Conservation (phyloP, 2,329 filamentous ascomycete species). For the Alternaria ventricosa region DNA sequence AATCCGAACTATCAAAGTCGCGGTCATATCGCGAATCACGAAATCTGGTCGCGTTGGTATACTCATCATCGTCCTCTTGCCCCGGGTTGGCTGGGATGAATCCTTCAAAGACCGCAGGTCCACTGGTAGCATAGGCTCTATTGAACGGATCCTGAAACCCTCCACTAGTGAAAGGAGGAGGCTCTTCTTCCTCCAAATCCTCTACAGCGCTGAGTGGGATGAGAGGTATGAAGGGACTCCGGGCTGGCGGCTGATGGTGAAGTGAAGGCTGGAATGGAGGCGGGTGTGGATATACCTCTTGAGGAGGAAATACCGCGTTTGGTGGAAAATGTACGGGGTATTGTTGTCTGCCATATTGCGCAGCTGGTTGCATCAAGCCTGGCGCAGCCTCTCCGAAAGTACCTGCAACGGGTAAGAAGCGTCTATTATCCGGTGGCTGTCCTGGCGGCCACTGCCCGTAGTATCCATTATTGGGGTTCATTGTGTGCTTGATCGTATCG, state of each 20-base stretch:
- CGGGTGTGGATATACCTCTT: slow-evolving; percentile 24
- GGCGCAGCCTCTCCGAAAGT: slow-evolving; percentile 26
- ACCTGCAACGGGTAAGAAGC: slow-evolving; percentile 27
- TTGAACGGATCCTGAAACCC: slow-evolving; percentile 31
- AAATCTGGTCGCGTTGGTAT: slow-evolving; percentile 27
- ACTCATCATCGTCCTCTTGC: slow-evolving; percentile 43
- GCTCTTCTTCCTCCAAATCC: slow-evolving; percentile 21
- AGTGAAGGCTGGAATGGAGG: slow-evolving; percentile 14
- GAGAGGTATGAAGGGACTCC: slow-evolving; percentile 26
- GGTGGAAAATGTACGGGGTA: slow-evolving; percentile 22
- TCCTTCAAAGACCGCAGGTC: slow-evolving; percentile 48
- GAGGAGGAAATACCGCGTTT: slow-evolving; percentile 19
- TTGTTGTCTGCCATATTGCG: slow-evolving; percentile 16
- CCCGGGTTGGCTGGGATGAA: slow-evolving; percentile 46
- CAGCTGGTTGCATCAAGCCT: slow-evolving; percentile 15
- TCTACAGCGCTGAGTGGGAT: slow-evolving; percentile 32
- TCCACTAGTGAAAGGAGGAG: slow-evolving; percentile 19
- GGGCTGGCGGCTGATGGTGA: slow-evolving; percentile 14
- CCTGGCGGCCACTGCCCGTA: slow-evolving; percentile 30
- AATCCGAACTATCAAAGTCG: slow-evolving; percentile 33
- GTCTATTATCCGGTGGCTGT: slow-evolving; percentile 22
- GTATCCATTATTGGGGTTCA: slow-evolving; percentile 31
- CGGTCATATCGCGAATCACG: slow-evolving; percentile 27
- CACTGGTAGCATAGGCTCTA: slow-evolving; percentile 30
- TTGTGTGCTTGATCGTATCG: slow-evolving; percentile 14